phyloP scores from a whole-genome alignment of 257 asterid species.

The Lantana camara region DNA sequence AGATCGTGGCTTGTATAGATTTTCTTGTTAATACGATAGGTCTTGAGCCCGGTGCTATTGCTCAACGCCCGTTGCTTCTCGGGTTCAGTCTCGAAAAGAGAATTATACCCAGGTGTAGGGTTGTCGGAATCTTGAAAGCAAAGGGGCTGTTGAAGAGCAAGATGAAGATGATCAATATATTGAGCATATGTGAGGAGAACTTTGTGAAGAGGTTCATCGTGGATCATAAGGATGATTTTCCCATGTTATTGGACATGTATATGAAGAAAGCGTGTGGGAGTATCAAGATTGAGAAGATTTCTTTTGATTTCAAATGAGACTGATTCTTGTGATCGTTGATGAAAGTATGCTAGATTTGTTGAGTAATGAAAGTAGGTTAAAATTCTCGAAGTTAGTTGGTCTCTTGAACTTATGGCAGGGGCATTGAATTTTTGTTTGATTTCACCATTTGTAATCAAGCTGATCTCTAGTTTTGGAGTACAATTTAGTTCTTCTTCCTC shows the following conservation, averaged over 20 bases:
- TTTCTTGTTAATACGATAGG: constrained; percentile 30
- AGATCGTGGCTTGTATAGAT: constrained; percentile 27
- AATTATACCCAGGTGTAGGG: constrained; percentile 24
- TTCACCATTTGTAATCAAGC: too few species aligned
- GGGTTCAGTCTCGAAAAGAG: neutral
- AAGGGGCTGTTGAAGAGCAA: constrained; percentile 13
- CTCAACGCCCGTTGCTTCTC: constrained; percentile 23
- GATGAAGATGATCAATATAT: neutral
- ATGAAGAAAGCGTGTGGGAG: neutral
- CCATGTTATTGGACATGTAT: constrained; percentile 24
- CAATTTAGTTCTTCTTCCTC: too few species aligned
- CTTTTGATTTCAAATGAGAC: too few species aligned
- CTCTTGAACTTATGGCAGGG: too few species aligned
- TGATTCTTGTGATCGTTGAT: too few species aligned
- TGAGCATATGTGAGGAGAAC: constrained; percentile 12
- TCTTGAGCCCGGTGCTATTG: constrained; percentile 2
- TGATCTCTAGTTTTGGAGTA: too few species aligned
- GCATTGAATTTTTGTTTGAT: too few species aligned
- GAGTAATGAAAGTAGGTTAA: too few species aligned
- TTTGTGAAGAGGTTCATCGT: constrained; percentile 9
- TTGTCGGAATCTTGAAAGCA: constrained; percentile 6
- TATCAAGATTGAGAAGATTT: too few species aligned
- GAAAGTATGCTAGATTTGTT: too few species aligned
- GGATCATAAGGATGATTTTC: neutral
- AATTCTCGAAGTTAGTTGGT: too few species aligned